These are phyloP conservation scores for Polygonum maritimum DNA, from an alignment of 148 eudicot species.

Conservation along the genomic window DNA sequence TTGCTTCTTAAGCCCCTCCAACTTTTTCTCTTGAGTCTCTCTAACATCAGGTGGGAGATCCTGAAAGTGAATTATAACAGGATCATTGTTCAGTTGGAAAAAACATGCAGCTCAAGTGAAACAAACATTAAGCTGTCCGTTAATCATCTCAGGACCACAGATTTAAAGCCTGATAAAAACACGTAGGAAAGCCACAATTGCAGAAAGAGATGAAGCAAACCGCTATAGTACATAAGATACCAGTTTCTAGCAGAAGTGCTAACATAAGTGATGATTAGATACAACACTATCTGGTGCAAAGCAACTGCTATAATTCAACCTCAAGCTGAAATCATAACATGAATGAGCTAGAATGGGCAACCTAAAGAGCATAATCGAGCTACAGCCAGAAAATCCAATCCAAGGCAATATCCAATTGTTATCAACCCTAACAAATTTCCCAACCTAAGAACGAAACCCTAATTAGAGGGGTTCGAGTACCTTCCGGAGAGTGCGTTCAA, in stretches of 20 bases:
- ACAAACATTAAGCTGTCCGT: neutral
- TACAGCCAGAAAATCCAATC: neutral
- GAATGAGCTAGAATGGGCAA: neutral
- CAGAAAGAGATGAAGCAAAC: neutral
- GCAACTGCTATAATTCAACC: neutral
- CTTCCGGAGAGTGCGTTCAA: slow-evolving; percentile 76
- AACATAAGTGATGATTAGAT: neutral
- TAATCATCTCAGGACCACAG: neutral
- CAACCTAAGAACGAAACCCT: neutral
- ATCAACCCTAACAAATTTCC: neutral
- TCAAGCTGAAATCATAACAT: neutral
- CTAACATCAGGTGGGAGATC: slow-evolving; percentile 73
- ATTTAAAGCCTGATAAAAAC: neutral
- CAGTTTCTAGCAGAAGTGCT: neutral
- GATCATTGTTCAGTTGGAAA: neutral
- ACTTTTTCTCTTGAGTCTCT: slow-evolving; percentile 69
- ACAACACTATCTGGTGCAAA: neutral
- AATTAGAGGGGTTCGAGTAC: slow-evolving; percentile 16
- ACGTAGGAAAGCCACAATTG: neutral
- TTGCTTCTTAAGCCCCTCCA: slow-evolving; percentile 77
- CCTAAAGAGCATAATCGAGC: neutral
- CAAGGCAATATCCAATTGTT: neutral
- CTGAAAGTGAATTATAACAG: slow-evolving; percentile 20
- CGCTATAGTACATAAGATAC: neutral
- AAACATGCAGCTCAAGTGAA: neutral